These are phyloP conservation scores for Apophysomyces sp. DNA, from an alignment of 371 early-diverging fungal species.

Conservation along the genomic window DNA sequence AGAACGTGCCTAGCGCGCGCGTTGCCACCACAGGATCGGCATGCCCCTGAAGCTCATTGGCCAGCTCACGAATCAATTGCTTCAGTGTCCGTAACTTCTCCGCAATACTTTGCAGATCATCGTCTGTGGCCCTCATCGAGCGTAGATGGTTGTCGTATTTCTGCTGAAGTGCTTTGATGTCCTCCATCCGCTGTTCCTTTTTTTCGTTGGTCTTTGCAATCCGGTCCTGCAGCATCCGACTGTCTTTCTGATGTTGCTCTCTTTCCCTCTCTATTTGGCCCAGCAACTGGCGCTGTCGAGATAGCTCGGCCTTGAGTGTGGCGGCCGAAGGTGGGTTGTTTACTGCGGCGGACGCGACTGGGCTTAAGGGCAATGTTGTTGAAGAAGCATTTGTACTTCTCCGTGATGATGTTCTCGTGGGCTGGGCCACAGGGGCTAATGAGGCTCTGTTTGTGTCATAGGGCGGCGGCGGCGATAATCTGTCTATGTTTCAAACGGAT, in stretches of 20 bases:
- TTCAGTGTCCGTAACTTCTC: constrained; percentile 18
- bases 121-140: constrained; percentile 38
- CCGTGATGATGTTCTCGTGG: neutral
- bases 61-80: constrained; percentile 23
- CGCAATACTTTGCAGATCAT: constrained; percentile 27
- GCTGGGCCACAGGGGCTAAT: neutral
- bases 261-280: constrained; percentile 22
- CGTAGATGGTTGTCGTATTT: constrained; percentile 34
- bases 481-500: neutral
- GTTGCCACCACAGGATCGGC: constrained; percentile 24
- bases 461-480: neutral
- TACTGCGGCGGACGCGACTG: neutral
- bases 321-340: neutral
- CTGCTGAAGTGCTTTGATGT: constrained; percentile 18
- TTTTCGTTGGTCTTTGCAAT: constrained; percentile 16
- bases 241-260: constrained; percentile 14
- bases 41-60: constrained; percentile 20
- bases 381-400: neutral
- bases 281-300: constrained; percentile 24
- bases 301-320: constrained; percentile 11
- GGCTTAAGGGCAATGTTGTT: neutral
- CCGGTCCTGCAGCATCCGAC: constrained; percentile 14
- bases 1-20: constrained; percentile 30
- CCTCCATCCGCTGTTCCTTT: constrained; percentile 16
- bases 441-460: constrained; percentile 4